Evolutionary conservation across 129 eudicot genomes (phyloP), one percentile per base, ranked within the genome.

Genomic region (Ambrosia artemisiifolia): DNA sequence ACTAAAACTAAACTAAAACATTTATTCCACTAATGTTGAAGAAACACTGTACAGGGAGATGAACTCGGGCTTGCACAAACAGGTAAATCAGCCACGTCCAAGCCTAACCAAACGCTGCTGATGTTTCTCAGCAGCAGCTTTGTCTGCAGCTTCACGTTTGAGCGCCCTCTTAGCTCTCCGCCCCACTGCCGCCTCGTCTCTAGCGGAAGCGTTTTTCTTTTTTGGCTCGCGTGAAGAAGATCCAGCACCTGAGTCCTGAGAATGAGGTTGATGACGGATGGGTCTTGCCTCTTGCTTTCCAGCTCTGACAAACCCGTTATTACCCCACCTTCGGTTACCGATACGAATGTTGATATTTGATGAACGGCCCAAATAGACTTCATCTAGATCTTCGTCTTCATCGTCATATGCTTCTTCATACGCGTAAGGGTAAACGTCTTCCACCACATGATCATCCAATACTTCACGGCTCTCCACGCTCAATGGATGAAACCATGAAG

Each of bases 101-200:
- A 85, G 63, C 97, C 91, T 81, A 36, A 72, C 88, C 79, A 91
- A 59, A 72, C 80, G 96, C 80, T 84, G 85, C 84, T 88, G 78
- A 70, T 86, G 92, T 77, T 86, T 86, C 13, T 86, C 90, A 40
- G 97, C 96, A 33, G 96, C 97, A 1, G 92, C 97, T 81, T 84
- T 86, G 71, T 91, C 87, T 14, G 96, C 96, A 77, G 97, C 97
- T 77, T 86, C 97, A 54, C 97, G 97, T 82, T 91, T 91, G 72
- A 84, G 75, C 3, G 97, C 80, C 78, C 97, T 65, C 65, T 86
- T 91, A 10, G 97, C 97, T 28, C 96, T 80, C 43, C 96, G 79
- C 6, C 91, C 97, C 55, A 90, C 88, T 14, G 73, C 73, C 20
- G 76, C 94, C 71, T 67, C 79, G 9, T 78, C 81, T 14, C 34